Conservation (phyloP, 73 alveolate species). For the Uronychia binucleata region DNA sequence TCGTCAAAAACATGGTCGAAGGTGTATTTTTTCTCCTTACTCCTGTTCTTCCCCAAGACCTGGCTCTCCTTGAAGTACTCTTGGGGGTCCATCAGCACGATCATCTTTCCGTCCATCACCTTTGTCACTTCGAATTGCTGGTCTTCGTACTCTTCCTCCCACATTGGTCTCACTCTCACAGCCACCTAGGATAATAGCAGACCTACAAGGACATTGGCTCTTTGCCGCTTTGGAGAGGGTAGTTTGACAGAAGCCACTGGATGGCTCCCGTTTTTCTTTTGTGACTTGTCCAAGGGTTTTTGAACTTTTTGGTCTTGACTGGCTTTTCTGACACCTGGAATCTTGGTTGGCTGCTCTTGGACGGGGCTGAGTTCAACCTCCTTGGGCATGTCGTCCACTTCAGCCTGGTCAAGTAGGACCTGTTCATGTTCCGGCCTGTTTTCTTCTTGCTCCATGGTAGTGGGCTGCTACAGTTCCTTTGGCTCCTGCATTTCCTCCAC, state of each 20-base stretch:
- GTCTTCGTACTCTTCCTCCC: conserved; percentile 70
- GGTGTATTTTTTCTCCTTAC: conserved; percentile 94
- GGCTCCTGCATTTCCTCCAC: conserved; percentile 4
- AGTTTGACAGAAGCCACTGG: background rate
- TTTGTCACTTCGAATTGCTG: conserved; percentile 53
- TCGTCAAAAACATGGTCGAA: conserved; percentile 97
- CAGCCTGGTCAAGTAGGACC: background rate
- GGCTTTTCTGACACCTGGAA: background rate
- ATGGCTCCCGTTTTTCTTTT: background rate
- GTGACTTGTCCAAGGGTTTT: background rate
- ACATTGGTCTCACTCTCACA: conserved; percentile 78
- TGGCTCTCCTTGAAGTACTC: conserved; percentile 48
- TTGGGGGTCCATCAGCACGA: conserved; percentile 70
- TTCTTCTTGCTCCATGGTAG: background rate
- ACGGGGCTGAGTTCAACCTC: background rate
- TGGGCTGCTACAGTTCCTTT: conserved; percentile 1
- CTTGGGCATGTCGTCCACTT: background rate
- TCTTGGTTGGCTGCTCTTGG: background rate
- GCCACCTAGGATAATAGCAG: conserved; percentile 59
- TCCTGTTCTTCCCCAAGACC: conserved; percentile 86
- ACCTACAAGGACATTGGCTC: conserved; percentile 71
- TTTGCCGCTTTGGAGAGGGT: conserved; percentile 66
- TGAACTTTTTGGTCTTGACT: background rate
- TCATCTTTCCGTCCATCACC: conserved; percentile 64
- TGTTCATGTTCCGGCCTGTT: background rate